Evolutionary conservation across 129 eudicot species (phyloP).

Genomic region (Oenanthe sinensis): DNA sequence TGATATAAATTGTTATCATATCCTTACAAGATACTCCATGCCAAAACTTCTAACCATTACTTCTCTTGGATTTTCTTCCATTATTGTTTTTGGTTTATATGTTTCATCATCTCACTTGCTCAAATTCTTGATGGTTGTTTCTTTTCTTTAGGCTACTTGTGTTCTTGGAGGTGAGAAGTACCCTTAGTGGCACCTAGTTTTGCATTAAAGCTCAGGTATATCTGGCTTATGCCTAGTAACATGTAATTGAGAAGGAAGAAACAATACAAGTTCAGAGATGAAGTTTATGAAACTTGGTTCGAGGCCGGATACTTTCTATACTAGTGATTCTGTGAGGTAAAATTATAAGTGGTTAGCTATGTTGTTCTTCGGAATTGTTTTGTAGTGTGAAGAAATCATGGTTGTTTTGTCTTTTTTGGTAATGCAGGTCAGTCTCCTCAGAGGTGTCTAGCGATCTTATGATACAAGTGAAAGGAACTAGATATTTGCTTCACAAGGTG

Average conservation of each 20-base stretch:
- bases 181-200: not conserved
- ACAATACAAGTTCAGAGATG: conserved; percentile 31
- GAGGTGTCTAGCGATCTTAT: conserved; percentile 95
- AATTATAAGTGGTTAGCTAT: not conserved
- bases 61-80: conserved; percentile 2
- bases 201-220: not conserved
- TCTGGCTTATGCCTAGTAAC: not conserved
- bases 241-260: conserved; percentile 18
- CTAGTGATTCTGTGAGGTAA: conserved; percentile 80
- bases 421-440: conserved; percentile 77
- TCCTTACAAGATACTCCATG: not conserved
- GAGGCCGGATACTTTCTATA: conserved; percentile 83
- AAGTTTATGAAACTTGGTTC: conserved; percentile 98
- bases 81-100: not conserved
- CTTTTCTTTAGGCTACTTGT: not conserved
- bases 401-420: not conserved
- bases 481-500: conserved; percentile 98
- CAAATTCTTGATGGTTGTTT: not conserved
- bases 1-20: not conserved
- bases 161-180: not conserved
- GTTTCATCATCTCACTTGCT: not conserved
- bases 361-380: not conserved
- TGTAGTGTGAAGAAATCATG: not conserved
- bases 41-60: not conserved
- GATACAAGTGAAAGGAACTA: conserved; percentile 69